Conservation (phyloP, 192 early-diverging fungal genomes). For the Backusella parvicylindrica region DNA sequence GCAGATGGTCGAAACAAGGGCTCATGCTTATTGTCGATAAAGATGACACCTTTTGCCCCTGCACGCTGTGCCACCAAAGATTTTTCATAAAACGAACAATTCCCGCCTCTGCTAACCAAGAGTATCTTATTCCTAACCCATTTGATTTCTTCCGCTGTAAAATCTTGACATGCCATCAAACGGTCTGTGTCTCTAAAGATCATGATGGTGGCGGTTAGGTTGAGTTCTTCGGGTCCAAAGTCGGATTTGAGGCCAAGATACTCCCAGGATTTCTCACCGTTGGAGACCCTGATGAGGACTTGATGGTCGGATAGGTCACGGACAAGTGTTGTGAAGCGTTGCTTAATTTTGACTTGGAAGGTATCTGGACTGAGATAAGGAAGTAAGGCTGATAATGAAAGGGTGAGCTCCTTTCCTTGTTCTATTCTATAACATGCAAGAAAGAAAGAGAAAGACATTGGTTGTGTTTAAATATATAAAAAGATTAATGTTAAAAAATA, state of each 20-base stretch:
- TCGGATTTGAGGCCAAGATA: not conserved
- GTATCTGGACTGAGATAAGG: not conserved
- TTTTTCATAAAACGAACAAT: constrained; percentile 44
- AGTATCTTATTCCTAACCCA: constrained; percentile 33
- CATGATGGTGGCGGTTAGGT: not conserved
- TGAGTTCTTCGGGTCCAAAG: not conserved
- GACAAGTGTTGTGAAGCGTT: not conserved
- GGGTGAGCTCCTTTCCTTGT: not conserved
- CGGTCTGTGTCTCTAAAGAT: not conserved
- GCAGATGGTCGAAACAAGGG: not conserved
- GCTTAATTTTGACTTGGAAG: not conserved
- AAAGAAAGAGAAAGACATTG: not conserved
- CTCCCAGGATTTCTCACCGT: not conserved
- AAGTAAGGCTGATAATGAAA: not conserved
- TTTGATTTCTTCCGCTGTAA: constrained; percentile 15
- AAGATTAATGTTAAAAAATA: too few species aligned
- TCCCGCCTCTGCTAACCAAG: constrained; percentile 34
- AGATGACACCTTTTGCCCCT: constrained; percentile 37
- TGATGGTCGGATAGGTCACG: not conserved
- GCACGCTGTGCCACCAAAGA: constrained; percentile 41
- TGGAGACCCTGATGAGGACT: not conserved
- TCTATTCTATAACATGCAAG: not conserved
- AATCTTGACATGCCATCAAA: constrained; percentile 34
- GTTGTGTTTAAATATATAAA: too few species aligned
- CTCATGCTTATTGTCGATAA: constrained; percentile 31